Base-by-base conservation (phyloP, 2,329 filamentous ascomycete species). In the Aspergillus novofumigatus region DNA sequence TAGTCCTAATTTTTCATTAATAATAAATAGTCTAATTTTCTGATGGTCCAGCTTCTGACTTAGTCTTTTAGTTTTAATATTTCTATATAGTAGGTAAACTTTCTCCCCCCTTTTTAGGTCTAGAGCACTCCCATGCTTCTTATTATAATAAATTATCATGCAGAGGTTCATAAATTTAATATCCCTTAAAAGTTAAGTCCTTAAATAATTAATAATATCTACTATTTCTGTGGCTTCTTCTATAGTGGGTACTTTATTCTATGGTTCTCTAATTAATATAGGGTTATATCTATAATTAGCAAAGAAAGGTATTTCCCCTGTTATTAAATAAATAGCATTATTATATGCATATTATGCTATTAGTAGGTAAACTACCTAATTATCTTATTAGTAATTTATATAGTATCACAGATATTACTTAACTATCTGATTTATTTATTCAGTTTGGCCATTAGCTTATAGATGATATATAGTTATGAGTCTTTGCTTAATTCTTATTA, bases 1-100 rank as follows among this genome's bases (percentile, higher is more conserved):
- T 54, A 5, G 20, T 42, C 53, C 35, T 17, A 42, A 6, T 49
- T 49, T 53, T 42, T 52, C 51, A 20, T 53, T 29, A 28, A 56
- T 56, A 3, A 2, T 25, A 20, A 56, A 56, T 11, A 26, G 50
- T 52, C 50, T 23, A 17, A 53, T n/a, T 23, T 41, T 32, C 29
- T 52, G n/a, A 21, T 56, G 28, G 6, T 56, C 42, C 1, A 53
- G 44, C 50, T 56, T 53, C 8, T 56, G 26, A 38, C 42, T 53
- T 38, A 42, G 44, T 52, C 7, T 3, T 25, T 53, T 53, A 1
- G 11, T 56, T 53, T 49, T 56, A 28, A 56, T 52, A 17, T 56
- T 56, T 17, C 28, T 44, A 14, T 8, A 41, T 3, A 52, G 42
- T 4, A 56, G 50, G 44, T 48, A 56, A 41, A 49, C 45, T 41